Conservation (phyloP, 768 basidiomycete genomes). For the Sistotremastrum niveocremeum region DNA sequence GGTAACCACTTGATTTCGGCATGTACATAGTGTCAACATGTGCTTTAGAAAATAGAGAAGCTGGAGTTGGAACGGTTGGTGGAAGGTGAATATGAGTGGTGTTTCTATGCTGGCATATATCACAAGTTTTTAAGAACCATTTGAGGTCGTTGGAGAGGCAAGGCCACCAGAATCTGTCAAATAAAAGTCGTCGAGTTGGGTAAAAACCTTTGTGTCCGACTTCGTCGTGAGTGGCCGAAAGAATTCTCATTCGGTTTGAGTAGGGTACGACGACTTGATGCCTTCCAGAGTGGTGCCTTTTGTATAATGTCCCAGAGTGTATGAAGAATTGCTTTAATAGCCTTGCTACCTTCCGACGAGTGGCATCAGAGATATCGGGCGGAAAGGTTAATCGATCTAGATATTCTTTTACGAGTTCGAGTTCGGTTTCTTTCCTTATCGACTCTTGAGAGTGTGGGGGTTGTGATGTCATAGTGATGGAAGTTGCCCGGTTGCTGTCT, state of each 20-base stretch:
- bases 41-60: conserved; percentile 19
- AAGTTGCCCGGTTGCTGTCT: too few relatives aligned
- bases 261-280: conserved; percentile 10
- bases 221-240: conserved; percentile 9
- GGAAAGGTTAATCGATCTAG: too few relatives aligned
- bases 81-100: conserved; percentile 11
- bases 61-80: conserved; percentile 8
- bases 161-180: conserved; percentile 16
- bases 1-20: conserved; percentile 19
- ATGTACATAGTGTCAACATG: conserved; percentile 30
- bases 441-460: too few relatives aligned
- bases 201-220: conserved; percentile 10
- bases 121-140: conserved; percentile 18
- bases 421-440: too few relatives aligned
- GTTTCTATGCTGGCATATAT: conserved; percentile 22
- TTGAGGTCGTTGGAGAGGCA: conserved; percentile 7
- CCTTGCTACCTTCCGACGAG: too few relatives aligned
- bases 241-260: not conserved
- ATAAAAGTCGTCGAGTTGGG: conserved; percentile 1
- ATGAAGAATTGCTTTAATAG: conserved; percentile 3
- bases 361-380: too few relatives aligned
- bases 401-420: too few relatives aligned
- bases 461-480: too few relatives aligned
- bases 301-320: conserved; percentile 5
- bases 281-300: conserved; percentile 2